Conservation (phyloP, 441 rosid species). For the Gossypium trilobum region DNA sequence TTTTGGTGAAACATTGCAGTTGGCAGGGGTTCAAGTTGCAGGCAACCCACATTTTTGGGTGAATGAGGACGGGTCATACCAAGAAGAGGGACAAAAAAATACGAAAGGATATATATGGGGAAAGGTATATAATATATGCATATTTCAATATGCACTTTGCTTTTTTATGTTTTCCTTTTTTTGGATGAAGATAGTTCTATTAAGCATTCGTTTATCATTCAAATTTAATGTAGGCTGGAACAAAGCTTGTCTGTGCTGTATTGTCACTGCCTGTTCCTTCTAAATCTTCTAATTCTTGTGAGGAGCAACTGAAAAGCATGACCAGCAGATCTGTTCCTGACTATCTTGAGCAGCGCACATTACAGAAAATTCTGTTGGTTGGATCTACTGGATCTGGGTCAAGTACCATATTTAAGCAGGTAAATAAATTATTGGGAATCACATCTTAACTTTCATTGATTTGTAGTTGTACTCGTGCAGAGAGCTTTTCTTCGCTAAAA, state of each 20-base stretch:
- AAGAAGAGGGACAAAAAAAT: constrained; percentile 90
- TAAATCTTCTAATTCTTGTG: constrained; percentile 38
- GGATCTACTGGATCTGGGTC: constrained; percentile 84
- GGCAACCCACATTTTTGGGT: constrained; percentile 96
- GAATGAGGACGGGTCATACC: constrained; percentile 80
- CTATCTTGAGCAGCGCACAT: constrained; percentile 51
- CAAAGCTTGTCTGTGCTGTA: constrained; percentile 66
- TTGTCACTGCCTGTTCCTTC: constrained; percentile 77
- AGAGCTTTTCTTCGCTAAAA: background rate
- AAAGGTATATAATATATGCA: constrained; percentile 42
- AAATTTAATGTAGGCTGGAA: constrained; percentile 51
- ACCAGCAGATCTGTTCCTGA: constrained; percentile 54
- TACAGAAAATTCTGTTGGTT: constrained; percentile 68
- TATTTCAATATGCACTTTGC: background rate
- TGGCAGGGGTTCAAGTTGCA: constrained; percentile 93
- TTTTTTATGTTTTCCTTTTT: background rate
- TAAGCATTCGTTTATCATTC: constrained; percentile 8
- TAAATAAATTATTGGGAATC: constrained; percentile 18
- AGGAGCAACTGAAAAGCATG: constrained; percentile 42
- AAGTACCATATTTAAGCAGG: constrained; percentile 95
- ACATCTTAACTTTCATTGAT: background rate
- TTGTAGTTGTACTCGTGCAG: background rate
- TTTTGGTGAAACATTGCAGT: constrained; percentile 36
- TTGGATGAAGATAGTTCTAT: constrained; percentile 5
- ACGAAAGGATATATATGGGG: constrained; percentile 85